These are phyloP conservation scores for Eucommia ulmoides DNA, from an alignment of 257 asterid species.

Conservation along the genomic window DNA sequence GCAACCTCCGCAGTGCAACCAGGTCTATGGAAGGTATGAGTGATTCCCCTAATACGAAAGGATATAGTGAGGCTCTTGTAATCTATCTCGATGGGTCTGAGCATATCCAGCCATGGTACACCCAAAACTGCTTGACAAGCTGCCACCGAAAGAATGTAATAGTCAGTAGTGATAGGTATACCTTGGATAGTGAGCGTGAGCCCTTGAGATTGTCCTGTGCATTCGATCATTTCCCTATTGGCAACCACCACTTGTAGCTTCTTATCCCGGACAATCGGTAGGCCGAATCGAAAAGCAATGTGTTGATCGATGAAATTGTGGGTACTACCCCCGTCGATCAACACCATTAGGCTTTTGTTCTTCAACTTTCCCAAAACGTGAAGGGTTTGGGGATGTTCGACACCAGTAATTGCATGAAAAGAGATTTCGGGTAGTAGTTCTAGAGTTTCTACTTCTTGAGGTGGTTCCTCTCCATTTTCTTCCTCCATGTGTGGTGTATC, in stretches of 20 bases:
- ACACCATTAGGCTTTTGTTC: not conserved
- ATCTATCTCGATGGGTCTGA: not conserved
- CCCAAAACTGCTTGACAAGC: not conserved
- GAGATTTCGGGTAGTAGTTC: not conserved
- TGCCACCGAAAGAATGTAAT: not conserved
- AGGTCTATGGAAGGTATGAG: not conserved
- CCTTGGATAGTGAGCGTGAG: not conserved
- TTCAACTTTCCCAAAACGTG: not conserved
- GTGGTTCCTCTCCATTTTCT: not conserved
- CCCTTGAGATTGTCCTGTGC: not conserved
- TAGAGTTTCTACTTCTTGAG: not conserved
- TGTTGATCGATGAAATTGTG: not conserved
- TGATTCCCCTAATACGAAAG: not conserved
- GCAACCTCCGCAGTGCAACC: not conserved
- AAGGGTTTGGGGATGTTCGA: not conserved
- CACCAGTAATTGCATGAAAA: not conserved
- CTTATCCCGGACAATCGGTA: not conserved
- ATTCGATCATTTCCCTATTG: not conserved
- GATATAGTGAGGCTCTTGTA: not conserved
- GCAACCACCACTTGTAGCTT: not conserved
- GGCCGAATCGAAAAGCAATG: not conserved
- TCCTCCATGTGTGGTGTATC: not conserved
- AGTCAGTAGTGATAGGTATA: not conserved
- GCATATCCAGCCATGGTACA: not conserved
- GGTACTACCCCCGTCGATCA: not conserved